These are phyloP conservation scores for Ceratocystis ficicola DNA, from an alignment of 2,329 filamentous ascomycete genomes.

Conservation along the genomic window DNA sequence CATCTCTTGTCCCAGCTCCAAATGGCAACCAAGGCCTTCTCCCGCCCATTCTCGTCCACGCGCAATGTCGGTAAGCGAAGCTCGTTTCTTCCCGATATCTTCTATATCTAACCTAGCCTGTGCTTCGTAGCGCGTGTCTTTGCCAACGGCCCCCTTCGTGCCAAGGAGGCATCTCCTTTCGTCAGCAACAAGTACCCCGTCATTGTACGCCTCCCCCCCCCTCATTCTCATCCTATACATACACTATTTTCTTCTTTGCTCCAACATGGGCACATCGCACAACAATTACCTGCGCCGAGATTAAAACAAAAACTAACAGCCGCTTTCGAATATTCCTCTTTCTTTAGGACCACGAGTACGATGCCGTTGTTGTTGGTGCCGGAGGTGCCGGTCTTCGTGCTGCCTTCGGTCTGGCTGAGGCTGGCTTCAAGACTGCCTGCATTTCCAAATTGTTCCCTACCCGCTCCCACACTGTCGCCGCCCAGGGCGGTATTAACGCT, in stretches of 20 bases:
- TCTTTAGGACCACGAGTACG: slow-evolving; percentile 85
- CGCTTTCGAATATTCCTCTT: neutral
- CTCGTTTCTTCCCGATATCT: neutral
- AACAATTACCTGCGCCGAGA: too few species aligned
- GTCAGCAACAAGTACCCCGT: slow-evolving; percentile 87
- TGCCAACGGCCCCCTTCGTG: slow-evolving; percentile 71
- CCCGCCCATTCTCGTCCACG: slow-evolving; percentile 77
- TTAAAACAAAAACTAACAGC: neutral
- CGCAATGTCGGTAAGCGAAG: slow-evolving; percentile 56
- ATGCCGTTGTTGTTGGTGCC: slow-evolving; percentile 86
- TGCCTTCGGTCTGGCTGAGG: slow-evolving; percentile 75
- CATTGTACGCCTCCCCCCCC: slow-evolving; percentile 51
- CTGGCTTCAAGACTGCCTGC: slow-evolving; percentile 80
- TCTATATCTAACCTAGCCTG: neutral
- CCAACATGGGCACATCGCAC: too few species aligned
- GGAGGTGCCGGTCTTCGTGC: slow-evolving; percentile 72
- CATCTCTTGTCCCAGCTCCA: slow-evolving; percentile 8
- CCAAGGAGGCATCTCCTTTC: slow-evolving; percentile 82
- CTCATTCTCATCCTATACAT: neutral
- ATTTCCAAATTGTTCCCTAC: slow-evolving; percentile 82
- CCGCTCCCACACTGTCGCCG: slow-evolving; percentile 71
- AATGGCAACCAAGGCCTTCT: slow-evolving; percentile 40
- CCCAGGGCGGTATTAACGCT: slow-evolving; percentile 75
- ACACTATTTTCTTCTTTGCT: neutral
- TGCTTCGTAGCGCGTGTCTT: slow-evolving; percentile 60